These are phyloP conservation scores for Ceratocystis papillata DNA, from an alignment of 2,329 filamentous ascomycete species.

Conservation along the genomic window DNA sequence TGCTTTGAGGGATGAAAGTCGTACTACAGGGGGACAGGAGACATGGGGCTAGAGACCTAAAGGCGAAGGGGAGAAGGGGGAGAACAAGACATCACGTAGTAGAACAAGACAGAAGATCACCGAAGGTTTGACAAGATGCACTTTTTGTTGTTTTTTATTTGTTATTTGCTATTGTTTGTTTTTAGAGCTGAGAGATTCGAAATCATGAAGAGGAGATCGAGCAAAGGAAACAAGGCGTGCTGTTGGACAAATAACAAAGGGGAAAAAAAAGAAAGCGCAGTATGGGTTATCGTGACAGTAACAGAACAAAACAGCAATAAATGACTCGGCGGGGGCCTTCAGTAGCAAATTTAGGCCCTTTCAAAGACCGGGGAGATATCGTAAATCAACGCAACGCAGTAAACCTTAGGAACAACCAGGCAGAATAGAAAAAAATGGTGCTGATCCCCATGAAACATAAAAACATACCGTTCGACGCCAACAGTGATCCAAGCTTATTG, in stretches of 20 bases:
- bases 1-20: neutral
- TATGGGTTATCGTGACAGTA: constrained; percentile 5
- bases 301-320: neutral
- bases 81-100: neutral
- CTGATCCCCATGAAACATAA: constrained; percentile 2
- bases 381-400: neutral
- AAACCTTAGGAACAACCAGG: neutral
- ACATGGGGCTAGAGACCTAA: too few species aligned
- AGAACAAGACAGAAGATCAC: constrained; percentile 8
- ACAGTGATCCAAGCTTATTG: neutral
- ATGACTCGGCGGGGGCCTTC: neutral
- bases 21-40: neutral
- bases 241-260: neutral
- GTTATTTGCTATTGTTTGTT: neutral
- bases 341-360: neutral
- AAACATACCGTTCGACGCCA: neutral
- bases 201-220: neutral
- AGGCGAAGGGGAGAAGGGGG: neutral
- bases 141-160: neutral
- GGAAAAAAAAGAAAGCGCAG: neutral
- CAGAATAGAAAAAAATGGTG: neutral
- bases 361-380: constrained; percentile 1
- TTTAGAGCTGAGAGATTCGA: neutral
- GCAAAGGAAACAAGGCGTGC: neutral
- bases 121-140: neutral